These are phyloP conservation scores for Hypericum androsaemum DNA, from an alignment of 345 rosid genomes.

Conservation along the genomic window DNA sequence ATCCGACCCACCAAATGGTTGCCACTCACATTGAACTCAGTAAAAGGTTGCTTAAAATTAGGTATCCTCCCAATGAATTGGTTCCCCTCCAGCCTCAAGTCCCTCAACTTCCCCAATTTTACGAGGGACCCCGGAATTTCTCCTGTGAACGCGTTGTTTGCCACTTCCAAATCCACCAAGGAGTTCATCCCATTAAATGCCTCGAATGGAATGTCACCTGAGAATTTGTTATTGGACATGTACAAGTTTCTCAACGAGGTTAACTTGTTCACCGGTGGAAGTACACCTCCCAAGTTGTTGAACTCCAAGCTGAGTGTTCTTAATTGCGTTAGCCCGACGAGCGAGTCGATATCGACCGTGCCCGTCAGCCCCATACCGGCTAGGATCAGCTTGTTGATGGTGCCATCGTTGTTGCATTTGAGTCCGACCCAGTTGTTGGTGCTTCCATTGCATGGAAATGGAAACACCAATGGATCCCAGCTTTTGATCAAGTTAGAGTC, in stretches of 20 bases:
- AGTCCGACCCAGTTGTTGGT: constrained; percentile 45
- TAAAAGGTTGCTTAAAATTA: constrained; percentile 29
- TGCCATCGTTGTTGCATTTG: constrained; percentile 29
- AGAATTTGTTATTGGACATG: constrained; percentile 45
- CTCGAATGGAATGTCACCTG: constrained; percentile 34
- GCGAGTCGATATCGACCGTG: constrained; percentile 30
- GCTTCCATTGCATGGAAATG: constrained; percentile 33
- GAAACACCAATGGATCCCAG: constrained; percentile 21
- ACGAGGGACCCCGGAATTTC: constrained; percentile 45
- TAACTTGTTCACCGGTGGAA: constrained; percentile 42
- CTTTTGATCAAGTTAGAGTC: constrained; percentile 25
- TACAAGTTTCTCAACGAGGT: constrained; percentile 31
- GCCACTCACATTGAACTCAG: constrained; percentile 33
- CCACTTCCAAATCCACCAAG: constrained; percentile 43
- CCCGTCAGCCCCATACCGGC: constrained; percentile 55
- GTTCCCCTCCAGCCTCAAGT: constrained; percentile 46
- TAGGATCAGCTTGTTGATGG: constrained; percentile 31
- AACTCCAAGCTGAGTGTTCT: constrained; percentile 49
- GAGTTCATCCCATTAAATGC: constrained; percentile 42
- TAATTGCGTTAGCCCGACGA: constrained; percentile 22
- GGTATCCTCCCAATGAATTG: constrained; percentile 49
- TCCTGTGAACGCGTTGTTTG: constrained; percentile 41
- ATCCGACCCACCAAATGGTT: constrained; percentile 48
- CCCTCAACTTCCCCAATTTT: constrained; percentile 28
- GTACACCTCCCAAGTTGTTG: constrained; percentile 46